Percentiles rank a stretch among this genome's conserved stretches.
These are phyloP conservation scores for Neopestalotiopsis clavispora DNA, from an alignment of 2,329 filamentous ascomycete genomes.

Conservation along the genomic window DNA sequence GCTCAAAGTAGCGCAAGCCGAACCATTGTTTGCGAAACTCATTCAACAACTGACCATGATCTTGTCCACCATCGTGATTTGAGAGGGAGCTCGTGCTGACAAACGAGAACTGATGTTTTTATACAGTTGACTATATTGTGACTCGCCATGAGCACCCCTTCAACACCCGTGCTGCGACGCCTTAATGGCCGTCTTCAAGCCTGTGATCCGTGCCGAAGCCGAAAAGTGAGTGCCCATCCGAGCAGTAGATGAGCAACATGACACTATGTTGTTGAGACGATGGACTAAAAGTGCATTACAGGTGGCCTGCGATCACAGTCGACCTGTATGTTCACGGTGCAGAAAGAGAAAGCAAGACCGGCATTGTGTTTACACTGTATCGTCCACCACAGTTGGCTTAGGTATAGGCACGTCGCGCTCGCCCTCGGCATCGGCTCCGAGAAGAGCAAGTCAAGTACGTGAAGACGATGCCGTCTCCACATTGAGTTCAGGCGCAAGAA, in stretches of 20 bases:
- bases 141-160: not conserved
- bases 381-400: conserved; percentile 19
- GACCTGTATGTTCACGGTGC: conserved; percentile 46
- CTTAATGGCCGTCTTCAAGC: conserved; percentile 20
- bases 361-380: conserved; percentile 42
- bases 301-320: conserved; percentile 47
- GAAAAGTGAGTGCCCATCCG: conserved; percentile 15
- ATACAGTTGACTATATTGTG: not conserved
- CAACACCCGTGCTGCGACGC: conserved; percentile 12
- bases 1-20: not conserved
- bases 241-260: not conserved
- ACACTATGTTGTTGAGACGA: not conserved
- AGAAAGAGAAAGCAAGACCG: conserved; percentile 33
- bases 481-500: not conserved
- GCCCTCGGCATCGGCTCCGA: conserved; percentile 15
- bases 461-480: not conserved
- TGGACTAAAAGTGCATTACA: conserved; percentile 22
- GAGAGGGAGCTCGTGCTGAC: not conserved
- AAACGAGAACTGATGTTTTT: not conserved
- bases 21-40: not conserved
- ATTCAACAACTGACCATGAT: not conserved
- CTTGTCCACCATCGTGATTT: not conserved
- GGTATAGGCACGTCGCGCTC: conserved; percentile 2
- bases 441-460: conserved; percentile 1
- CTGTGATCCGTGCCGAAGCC: conserved; percentile 20